Base-by-base conservation (phyloP, 2,329 filamentous ascomycete species). In the Aspergillus flavus region DNA sequence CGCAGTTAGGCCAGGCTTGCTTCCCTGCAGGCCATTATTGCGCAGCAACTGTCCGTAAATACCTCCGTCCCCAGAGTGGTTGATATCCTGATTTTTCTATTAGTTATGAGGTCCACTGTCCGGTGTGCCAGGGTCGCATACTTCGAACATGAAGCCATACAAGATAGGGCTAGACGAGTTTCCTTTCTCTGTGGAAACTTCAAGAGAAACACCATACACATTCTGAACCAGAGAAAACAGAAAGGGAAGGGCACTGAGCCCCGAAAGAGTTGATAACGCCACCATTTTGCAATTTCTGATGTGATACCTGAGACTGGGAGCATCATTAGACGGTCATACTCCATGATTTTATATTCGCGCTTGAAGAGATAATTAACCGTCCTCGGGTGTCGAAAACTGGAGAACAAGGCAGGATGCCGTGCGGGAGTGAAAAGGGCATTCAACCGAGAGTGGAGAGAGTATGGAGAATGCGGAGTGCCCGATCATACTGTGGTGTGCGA, bases 1-100 rank as follows among this genome's bases (percentile, higher is more conserved):
- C 19, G 75, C 80, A n/a, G 77, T 75, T 2, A 86, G 76, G 4
- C 78, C 80, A 45, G 75, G 82, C 19, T 71, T 68, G 23, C 78
- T 75, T 34, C 80, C 82, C 74, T 92, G 90, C 71, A 92, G 91
- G 12, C 89, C 90, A 56, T 89, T 84, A 75, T 92, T 92, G 58
- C 84, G 85, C 61, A 92, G 85, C 61, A 92, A 76, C 71, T 92
- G 89, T 56, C 87, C 89, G 72, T 92, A 92, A 65, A 92, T 85
- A 6, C 89, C 90, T 26, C 90, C 89, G 71, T 92, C 90, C 2
- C 89, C 89, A 2, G 86, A 89, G 73, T 90, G 86, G 75, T 87
- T 87, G 73, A 89, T 89, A 59, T 87, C 86, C 84, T 87, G 57
- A 41, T 16, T 11, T 0, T 1, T 16, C 28, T 11, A 41, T 28